A percentile compares a stretch with the other conserved stretches of the same genome.
phyloP scores from a whole-genome alignment of 345 rosid species.

The Murraya koenigii region DNA sequence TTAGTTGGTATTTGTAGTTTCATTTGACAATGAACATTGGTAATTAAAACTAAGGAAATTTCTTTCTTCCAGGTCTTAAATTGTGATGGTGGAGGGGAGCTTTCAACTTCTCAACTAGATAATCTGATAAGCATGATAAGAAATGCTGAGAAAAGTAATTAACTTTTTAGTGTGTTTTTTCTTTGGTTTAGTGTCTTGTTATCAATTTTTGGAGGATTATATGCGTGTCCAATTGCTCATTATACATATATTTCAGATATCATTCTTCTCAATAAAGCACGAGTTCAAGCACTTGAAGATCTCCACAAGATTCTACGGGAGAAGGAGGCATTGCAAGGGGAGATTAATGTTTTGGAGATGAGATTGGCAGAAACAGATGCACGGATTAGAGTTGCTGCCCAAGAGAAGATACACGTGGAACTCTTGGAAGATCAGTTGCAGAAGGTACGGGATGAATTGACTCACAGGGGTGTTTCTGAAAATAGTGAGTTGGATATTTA shows the following conservation, averaged over 20 bases:
- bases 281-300: slow-evolving; percentile 70
- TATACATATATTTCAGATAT: slow-evolving; percentile 49
- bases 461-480: slow-evolving; percentile 30
- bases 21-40: background rate
- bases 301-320: slow-evolving; percentile 63
- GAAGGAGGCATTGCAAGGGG: slow-evolving; percentile 75
- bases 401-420: slow-evolving; percentile 69
- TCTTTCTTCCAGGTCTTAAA: slow-evolving; percentile 46
- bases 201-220: background rate
- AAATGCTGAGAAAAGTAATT: slow-evolving; percentile 79
- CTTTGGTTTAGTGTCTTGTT: background rate
- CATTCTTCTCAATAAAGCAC: slow-evolving; percentile 80
- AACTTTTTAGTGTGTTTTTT: background rate
- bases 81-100: slow-evolving; percentile 40
- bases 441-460: slow-evolving; percentile 57
- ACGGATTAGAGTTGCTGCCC: slow-evolving; percentile 68
- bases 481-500: slow-evolving; percentile 18
- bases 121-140: slow-evolving; percentile 74
- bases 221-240: background rate
- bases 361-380: slow-evolving; percentile 88
- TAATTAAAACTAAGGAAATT: background rate
- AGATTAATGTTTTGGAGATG: slow-evolving; percentile 63
- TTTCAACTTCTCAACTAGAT: slow-evolving; percentile 50
- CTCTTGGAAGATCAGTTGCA: slow-evolving; percentile 69
- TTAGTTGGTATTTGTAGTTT: background rate